Conservation (phyloP, 2,329 filamentous ascomycete genomes). For the Fusarium sp. region DNA sequence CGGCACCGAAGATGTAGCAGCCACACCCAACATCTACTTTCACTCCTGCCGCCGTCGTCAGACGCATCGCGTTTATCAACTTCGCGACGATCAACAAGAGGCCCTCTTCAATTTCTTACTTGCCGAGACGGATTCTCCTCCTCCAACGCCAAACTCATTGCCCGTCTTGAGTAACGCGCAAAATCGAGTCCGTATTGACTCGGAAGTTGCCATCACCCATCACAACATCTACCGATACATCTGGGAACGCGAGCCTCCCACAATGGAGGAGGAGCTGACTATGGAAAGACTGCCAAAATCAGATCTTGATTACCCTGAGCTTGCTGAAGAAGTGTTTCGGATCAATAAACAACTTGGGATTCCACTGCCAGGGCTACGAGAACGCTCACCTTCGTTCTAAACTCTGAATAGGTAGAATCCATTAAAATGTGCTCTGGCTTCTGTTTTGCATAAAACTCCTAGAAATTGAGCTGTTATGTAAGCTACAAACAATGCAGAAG, state of each 20-base stretch:
- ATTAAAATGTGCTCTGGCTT: no score
- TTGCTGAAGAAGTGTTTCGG: conserved; percentile 5
- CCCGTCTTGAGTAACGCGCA: conserved; percentile 14
- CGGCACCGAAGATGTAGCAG: background rate
- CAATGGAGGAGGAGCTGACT: background rate
- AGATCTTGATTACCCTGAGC: conserved; percentile 25
- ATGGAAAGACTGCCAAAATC: conserved; percentile 19
- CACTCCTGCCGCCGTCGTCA: conserved; percentile 19
- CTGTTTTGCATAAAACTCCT: no score
- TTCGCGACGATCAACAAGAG: conserved; percentile 20
- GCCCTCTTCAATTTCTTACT: conserved; percentile 13
- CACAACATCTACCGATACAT: conserved; percentile 26
- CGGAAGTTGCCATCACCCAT: conserved; percentile 6
- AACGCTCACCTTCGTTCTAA: background rate
- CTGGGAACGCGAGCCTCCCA: conserved; percentile 23
- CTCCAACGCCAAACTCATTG: background rate
- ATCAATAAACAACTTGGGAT: conserved; percentile 11
- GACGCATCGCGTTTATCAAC: conserved; percentile 25
- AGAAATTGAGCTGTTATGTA: no score
- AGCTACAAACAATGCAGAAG: no score
- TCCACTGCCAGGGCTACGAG: background rate
- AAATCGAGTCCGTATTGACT: conserved; percentile 24
- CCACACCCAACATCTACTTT: conserved; percentile 19
- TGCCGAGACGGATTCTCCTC: background rate
- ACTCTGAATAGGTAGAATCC: background rate